phyloP scores from a whole-genome alignment of 768 basidiomycete species.

The Udeniomyces megalosporus region DNA sequence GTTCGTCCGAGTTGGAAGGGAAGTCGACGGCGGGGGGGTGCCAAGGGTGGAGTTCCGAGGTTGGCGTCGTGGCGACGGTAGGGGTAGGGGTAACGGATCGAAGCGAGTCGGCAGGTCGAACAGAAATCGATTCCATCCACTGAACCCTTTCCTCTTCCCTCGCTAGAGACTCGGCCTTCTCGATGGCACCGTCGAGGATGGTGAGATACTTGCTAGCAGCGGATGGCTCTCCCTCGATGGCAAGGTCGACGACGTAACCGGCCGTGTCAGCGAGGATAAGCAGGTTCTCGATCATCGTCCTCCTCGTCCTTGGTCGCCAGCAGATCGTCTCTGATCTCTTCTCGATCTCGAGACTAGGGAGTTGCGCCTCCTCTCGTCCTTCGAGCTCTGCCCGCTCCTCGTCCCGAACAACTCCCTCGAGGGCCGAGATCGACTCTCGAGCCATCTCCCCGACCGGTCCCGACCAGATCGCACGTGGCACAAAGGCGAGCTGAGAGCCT shows the following conservation, averaged over 20 bases:
- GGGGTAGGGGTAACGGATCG: neutral
- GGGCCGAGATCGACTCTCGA: constrained; percentile 23
- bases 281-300: constrained; percentile 1
- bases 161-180: neutral
- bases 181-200: constrained; percentile 10
- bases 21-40: neutral
- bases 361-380: neutral
- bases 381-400: neutral
- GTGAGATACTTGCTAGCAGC: constrained; percentile 7
- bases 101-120: neutral
- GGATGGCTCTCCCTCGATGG: neutral
- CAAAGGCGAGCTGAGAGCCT: constrained; percentile 19
- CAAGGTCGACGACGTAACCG: constrained; percentile 7
- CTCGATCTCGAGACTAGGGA: neutral
- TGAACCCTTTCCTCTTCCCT: neutral
- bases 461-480: constrained; percentile 24
- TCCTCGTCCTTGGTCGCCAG: neutral
- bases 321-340: neutral
- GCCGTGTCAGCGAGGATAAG: constrained; percentile 2
- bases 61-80: neutral
- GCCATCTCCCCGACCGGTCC: constrained; percentile 23
- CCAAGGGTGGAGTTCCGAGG: neutral
- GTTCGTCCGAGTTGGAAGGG: neutral
- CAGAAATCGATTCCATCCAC: neutral
- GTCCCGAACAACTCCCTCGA: constrained; percentile 17